Conservation (phyloP, 2,329 filamentous ascomycete species). For the Colletotrichum liaoningense region DNA sequence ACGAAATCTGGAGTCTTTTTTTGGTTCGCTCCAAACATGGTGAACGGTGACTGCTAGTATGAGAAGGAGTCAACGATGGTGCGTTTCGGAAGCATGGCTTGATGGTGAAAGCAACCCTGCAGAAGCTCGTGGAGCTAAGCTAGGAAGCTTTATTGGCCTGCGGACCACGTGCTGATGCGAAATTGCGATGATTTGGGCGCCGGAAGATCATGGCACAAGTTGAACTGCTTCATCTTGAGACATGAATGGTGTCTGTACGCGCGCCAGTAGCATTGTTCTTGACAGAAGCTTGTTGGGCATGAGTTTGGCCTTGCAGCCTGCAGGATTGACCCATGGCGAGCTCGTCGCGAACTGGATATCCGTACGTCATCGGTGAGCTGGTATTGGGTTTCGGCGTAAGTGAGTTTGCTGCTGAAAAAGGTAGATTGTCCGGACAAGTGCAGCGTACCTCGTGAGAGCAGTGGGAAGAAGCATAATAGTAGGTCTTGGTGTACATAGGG, state of each 20-base stretch:
- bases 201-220: slow-evolving; percentile 13
- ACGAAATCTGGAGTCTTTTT: neutral
- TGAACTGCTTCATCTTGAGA: slow-evolving; percentile 30
- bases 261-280: slow-evolving; percentile 1
- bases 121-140: neutral
- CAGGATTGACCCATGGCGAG: neutral
- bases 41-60: neutral
- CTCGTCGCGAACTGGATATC: neutral
- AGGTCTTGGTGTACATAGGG: neutral
- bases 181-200: neutral
- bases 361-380: slow-evolving; percentile 6
- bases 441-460: neutral
- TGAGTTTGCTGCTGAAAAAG: neutral
- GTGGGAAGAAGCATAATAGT: neutral
- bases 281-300: slow-evolving; percentile 6
- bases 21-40: neutral
- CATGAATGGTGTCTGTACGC: slow-evolving; percentile 3
- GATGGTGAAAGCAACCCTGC: neutral
- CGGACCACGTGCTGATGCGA: slow-evolving; percentile 4
- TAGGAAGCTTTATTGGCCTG: neutral
- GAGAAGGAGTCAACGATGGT: neutral
- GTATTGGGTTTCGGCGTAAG: neutral
- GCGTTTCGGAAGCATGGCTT: neutral
- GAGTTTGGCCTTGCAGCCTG: neutral
- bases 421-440: neutral